phyloP scores from a whole-genome alignment of 768 basidiomycete genomes.

The Stropharia rugosoannulata region DNA sequence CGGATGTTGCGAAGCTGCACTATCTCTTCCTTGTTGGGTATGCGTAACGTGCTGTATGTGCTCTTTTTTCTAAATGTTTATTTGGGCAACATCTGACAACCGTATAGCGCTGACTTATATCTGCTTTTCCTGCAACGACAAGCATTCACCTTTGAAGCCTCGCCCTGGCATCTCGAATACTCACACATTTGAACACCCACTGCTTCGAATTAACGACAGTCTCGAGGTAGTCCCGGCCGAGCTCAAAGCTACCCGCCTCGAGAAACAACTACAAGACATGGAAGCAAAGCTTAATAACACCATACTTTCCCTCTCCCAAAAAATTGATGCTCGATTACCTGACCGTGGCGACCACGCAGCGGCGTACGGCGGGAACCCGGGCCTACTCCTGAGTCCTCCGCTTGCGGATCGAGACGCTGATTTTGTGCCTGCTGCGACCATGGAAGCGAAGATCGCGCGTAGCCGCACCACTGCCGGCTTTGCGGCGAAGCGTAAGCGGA shows the following conservation, averaged over 20 bases:
- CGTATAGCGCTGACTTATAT: slow-evolving; percentile 1
- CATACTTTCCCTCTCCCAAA: not conserved
- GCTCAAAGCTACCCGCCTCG: slow-evolving; percentile 1
- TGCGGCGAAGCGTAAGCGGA: not conserved
- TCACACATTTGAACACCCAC: slow-evolving; percentile 1
- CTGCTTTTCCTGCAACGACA: slow-evolving; percentile 4
- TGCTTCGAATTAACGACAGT: slow-evolving; percentile 13
- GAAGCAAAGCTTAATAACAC: not conserved
- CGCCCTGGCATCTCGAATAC: not conserved
- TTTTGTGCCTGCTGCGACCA: no score
- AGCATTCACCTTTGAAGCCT: not conserved
- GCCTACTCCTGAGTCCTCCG: no score
- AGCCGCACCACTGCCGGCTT: not conserved
- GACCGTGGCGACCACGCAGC: not conserved
- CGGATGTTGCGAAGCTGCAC: not conserved
- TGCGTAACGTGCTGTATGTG: slow-evolving; percentile 11
- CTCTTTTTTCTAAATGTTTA: not conserved
- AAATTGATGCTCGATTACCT: not conserved
- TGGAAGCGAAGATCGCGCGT: no score
- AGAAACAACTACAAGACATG: slow-evolving; percentile 9
- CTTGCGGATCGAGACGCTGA: no score
- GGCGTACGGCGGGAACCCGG: no score
- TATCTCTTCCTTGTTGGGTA: slow-evolving; percentile 13
- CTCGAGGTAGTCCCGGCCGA: slow-evolving; percentile 6
- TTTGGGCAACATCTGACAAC: not conserved